Evolutionary conservation across 148 eudicot species (phyloP).

Genomic region (Talinum fruticosum): DNA sequence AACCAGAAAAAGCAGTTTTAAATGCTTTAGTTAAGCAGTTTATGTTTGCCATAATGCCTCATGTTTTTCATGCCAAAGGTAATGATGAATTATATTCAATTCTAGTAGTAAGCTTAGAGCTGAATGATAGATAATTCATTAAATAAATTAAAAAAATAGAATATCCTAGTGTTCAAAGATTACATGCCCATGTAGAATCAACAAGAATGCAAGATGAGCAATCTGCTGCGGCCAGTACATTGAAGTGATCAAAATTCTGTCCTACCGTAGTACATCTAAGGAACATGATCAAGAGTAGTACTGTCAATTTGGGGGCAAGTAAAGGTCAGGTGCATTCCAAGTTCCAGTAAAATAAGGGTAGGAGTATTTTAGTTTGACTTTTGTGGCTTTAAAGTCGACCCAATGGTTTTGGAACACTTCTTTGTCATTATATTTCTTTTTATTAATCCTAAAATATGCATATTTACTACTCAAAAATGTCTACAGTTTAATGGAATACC

Average conservation of each 20-base stretch:
- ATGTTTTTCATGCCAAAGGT: not conserved
- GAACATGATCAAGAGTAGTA: not conserved
- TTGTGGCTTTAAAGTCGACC: too few species aligned
- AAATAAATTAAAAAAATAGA: slow-evolving; percentile 4
- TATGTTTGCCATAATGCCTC: not conserved
- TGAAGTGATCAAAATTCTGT: not conserved
- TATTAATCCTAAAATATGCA: too few species aligned
- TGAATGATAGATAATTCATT: not conserved
- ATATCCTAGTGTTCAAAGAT: not conserved
- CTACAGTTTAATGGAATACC: too few species aligned
- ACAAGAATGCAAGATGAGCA: not conserved
- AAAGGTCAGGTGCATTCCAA: too few species aligned
- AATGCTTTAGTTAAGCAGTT: not conserved
- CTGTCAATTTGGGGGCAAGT: not conserved
- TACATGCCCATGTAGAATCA: not conserved
- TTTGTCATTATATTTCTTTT: too few species aligned
- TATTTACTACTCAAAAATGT: too few species aligned
- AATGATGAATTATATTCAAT: not conserved
- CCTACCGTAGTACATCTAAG: not conserved
- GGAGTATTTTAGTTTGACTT: too few species aligned
- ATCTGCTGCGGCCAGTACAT: not conserved
- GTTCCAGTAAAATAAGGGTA: too few species aligned
- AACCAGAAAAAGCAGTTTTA: not conserved
- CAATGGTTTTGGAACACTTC: too few species aligned
- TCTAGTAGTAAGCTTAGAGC: not conserved